phyloP scores from a whole-genome alignment of 345 rosid species.

The Dipteronia sinensis region DNA sequence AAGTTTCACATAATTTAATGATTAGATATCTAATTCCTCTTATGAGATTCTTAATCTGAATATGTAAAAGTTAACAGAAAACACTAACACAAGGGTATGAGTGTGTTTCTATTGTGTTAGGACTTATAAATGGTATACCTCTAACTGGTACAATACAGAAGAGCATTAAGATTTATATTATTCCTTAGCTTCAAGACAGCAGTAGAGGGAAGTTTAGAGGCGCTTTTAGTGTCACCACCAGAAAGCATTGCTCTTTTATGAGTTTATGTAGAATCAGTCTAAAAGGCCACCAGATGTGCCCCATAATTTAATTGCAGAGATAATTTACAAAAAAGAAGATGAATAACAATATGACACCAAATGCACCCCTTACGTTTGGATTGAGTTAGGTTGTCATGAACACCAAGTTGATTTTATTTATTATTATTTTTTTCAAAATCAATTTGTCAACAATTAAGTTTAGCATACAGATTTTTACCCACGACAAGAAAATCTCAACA shows the following conservation, averaged over 20 bases:
- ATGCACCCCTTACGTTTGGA: not conserved
- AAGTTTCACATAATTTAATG: not conserved
- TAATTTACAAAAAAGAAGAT: not conserved
- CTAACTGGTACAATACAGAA: not conserved
- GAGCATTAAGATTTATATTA: not conserved
- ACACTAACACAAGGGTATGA: not conserved
- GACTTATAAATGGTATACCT: not conserved
- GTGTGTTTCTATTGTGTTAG: not conserved
- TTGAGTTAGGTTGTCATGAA: not conserved
- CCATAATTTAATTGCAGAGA: not conserved
- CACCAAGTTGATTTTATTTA: not conserved
- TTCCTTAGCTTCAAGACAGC: not conserved
- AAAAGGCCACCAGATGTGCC: not conserved
- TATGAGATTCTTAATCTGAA: not conserved
- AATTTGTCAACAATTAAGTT: not conserved
- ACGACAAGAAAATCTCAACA: not conserved
- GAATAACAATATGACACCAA: not conserved
- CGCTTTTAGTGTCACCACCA: not conserved
- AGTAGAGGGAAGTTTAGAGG: not conserved
- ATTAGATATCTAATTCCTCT: not conserved
- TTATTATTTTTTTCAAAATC: not conserved
- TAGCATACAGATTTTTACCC: conserved; percentile 5
- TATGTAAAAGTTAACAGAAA: not conserved
- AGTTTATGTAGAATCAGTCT: not conserved
- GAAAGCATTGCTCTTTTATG: not conserved